Conservation (phyloP, 768 basidiomycete genomes). For the Psilocybe cubensis region DNA sequence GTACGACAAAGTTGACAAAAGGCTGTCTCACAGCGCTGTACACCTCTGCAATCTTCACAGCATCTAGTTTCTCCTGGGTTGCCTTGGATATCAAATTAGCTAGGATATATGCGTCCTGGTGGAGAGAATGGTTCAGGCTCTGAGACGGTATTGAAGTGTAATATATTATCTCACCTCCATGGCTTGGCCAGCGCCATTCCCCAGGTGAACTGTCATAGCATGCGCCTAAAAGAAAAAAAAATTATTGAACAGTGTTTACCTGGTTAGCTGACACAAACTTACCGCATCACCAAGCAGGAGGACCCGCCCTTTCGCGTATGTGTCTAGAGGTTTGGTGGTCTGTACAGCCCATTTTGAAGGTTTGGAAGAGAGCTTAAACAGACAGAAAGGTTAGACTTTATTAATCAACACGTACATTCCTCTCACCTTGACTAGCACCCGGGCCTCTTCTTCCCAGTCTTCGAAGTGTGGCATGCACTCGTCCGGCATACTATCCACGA, state of each 20-base stretch:
- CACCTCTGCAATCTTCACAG: conserved; percentile 14
- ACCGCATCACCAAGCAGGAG: conserved; percentile 51
- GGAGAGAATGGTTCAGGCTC: not conserved
- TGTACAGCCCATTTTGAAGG: conserved; percentile 47
- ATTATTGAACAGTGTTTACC: too few relatives aligned
- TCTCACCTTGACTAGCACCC: conserved; percentile 46
- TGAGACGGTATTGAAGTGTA: not conserved
- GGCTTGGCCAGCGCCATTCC: conserved; percentile 27
- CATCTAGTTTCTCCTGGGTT: not conserved
- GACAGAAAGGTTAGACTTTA: not conserved
- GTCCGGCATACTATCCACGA: conserved; percentile 37
- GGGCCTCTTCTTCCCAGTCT: conserved; percentile 49
- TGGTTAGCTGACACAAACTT: not conserved
- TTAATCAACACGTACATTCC: not conserved
- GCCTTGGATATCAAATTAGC: conserved; percentile 11
- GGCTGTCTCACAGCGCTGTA: conserved; percentile 16
- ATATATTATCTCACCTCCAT: conserved; percentile 18
- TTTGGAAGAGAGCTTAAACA: conserved; percentile 32
- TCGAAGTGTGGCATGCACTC: conserved; percentile 41
- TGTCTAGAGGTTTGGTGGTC: conserved; percentile 36
- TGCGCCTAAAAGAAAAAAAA: conserved; percentile 35
- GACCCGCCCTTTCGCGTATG: conserved; percentile 39
- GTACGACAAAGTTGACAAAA: conserved; percentile 16
- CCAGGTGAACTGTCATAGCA: conserved; percentile 47
- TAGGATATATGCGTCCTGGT: conserved; percentile 19